These are phyloP conservation scores for Acorus gramineus DNA, from an alignment of 106 monocot species.

Conservation along the genomic window DNA sequence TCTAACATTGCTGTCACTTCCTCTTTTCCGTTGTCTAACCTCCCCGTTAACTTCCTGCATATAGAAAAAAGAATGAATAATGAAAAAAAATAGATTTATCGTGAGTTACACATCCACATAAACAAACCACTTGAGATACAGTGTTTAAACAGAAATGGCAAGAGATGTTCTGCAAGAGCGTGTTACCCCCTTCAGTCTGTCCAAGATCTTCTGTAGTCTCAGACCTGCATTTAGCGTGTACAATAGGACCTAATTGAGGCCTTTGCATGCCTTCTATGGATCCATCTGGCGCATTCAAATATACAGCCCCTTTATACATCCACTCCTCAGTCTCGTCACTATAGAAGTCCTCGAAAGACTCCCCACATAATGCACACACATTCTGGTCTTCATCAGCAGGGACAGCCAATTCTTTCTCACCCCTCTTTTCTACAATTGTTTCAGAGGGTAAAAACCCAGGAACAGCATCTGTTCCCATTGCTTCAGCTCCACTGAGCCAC, in stretches of 20 bases:
- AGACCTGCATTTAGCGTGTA: conserved; percentile 84
- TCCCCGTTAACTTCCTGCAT: no score
- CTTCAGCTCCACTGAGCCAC: conserved; percentile 83
- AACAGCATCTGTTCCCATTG: conserved; percentile 59
- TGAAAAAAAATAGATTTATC: no score
- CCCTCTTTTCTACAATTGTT: conserved; percentile 45
- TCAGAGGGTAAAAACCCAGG: conserved; percentile 79
- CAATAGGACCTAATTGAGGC: conserved; percentile 71
- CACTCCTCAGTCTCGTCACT: conserved; percentile 95
- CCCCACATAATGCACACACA: conserved; percentile 84
- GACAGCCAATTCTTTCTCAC: conserved; percentile 74
- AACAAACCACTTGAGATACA: no score
- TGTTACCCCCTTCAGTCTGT: conserved; percentile 18
- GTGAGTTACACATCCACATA: no score
- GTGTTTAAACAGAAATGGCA: no score
- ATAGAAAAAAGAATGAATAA: no score
- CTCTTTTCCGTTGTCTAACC: neutral
- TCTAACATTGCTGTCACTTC: neutral
- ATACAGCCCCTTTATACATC: conserved; percentile 94
- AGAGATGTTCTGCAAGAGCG: no score
- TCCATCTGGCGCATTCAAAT: conserved; percentile 77
- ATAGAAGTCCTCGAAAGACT: conserved; percentile 91
- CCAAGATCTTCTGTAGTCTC: conserved; percentile 35
- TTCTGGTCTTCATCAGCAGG: conserved; percentile 89
- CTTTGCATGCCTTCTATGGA: conserved; percentile 46